Evolutionary conservation across 495 filamentous ascomycete species (phyloP).

Genomic region (Amorphotheca resinae): DNA sequence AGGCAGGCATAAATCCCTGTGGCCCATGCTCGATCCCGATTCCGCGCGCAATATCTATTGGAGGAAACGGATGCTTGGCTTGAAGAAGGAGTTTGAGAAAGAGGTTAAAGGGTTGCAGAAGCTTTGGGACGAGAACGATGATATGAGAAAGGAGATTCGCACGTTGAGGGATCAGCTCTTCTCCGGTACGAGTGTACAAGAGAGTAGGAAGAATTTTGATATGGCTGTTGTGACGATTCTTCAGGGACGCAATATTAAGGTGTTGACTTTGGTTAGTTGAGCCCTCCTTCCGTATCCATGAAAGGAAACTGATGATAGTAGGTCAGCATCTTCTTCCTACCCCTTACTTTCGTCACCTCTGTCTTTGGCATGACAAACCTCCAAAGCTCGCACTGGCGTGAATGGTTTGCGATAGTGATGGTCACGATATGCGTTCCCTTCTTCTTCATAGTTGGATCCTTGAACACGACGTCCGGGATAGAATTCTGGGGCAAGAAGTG

Average conservation of each 20-base stretch:
- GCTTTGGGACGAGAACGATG: conserved; percentile 13
- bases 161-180: conserved; percentile 31
- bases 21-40: conserved; percentile 2
- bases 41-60: conserved; percentile 19
- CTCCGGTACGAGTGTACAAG: conserved; percentile 29
- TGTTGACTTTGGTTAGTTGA: conserved; percentile 29
- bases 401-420: conserved; percentile 27
- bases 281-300: neutral
- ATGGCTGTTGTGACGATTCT: conserved; percentile 18
- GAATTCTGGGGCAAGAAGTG: conserved; percentile 11
- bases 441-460: conserved; percentile 29
- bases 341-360: conserved; percentile 28
- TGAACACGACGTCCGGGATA: conserved; percentile 23
- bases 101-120: conserved; percentile 13
- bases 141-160: conserved; percentile 24
- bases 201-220: conserved; percentile 27
- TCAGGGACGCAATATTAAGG: conserved; percentile 34
- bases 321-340: conserved; percentile 36
- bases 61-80: conserved; percentile 16
- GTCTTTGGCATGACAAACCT: conserved; percentile 37
- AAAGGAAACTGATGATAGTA: neutral
- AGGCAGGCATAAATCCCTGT: conserved; percentile 33
- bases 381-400: conserved; percentile 21
- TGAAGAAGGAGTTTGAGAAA: conserved; percentile 17
- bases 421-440: conserved; percentile 31